phyloP scores from a whole-genome alignment of 257 asterid species.

The Penstemon davidsonii region DNA sequence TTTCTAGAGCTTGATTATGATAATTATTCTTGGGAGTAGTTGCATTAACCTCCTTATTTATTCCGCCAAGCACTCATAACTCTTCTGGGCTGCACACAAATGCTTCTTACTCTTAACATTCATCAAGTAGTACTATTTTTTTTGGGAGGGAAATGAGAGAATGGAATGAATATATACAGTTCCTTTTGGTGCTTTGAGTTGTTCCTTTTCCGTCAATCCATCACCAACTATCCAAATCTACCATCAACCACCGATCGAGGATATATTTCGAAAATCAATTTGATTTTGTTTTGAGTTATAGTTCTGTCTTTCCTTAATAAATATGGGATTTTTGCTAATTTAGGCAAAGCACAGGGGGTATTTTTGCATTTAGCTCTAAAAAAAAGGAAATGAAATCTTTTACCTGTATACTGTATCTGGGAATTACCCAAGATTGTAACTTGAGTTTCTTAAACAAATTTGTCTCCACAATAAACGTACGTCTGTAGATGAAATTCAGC shows the following conservation, averaged over 20 bases:
- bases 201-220: constrained; percentile 57
- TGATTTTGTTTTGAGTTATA: too few species aligned
- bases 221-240: constrained; percentile 88
- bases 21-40: too few species aligned
- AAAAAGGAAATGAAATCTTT: neutral
- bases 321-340: too few species aligned
- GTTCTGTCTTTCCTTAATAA: too few species aligned
- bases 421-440: constrained; percentile 57
- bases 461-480: constrained; percentile 49
- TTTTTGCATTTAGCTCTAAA: too few species aligned
- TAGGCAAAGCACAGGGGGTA: too few species aligned
- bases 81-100: constrained; percentile 52
- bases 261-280: too few species aligned
- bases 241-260: neutral
- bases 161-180: constrained; percentile 50
- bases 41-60: neutral
- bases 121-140: too few species aligned
- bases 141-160: constrained; percentile 57
- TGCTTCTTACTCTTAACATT: neutral
- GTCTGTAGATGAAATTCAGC: constrained; percentile 32
- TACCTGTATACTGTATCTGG: constrained; percentile 54
- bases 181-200: constrained; percentile 60
- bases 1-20: too few species aligned
- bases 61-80: constrained; percentile 78
- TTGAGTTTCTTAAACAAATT: constrained; percentile 44